Base-by-base conservation (phyloP, 108 stramenopile species). In the Cyclotella baltica region DNA sequence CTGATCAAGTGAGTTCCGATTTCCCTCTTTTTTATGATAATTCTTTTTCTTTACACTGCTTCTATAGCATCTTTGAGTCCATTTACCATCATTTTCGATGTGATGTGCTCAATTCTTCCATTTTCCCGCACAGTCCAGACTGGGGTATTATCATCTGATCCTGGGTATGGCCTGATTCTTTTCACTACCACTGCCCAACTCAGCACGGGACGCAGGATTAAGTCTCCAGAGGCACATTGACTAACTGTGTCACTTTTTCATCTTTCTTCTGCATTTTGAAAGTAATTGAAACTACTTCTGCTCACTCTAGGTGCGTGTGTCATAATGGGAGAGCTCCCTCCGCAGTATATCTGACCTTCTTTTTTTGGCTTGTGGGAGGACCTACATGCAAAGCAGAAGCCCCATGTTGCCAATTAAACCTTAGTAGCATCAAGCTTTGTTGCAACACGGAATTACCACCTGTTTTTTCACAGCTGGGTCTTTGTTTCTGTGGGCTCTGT, bases 201-300 rank as follows among this genome's bases (percentile, higher is more conserved):
- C n/a, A n/a, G n/a, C n/a, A n/a, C n/a, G n/a, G n/a, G n/a, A n/a
- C n/a, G n/a, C n/a, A n/a, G n/a, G n/a, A n/a, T n/a, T n/a, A n/a
- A n/a, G n/a, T n/a, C n/a, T n/a, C n/a, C n/a, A n/a, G n/a, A n/a
- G n/a, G 52, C 1, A 15, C 55, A 25, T 57, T 57, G 75, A n/a
- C 66, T 56, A 1, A 76, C 31, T 2, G 66, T 67, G 15, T 76
- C 66, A 19, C 31, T 67, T 23, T 28, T 37, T 53, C 55, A 29
- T 69, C 76, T 23, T 53, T 62, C 35, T 77, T 77, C 22, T 77
- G 67, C n/a, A 4, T 22, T 4, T 59, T 43, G 31, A 77, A 77
- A 3, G 58, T 77, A 40, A 77, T 70, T 66, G 68, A 57, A 0
- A n/a, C n/a, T 47, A 47, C 38, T 11, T 77, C 68, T 2, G 62